phyloP scores from a whole-genome alignment of 2,329 filamentous ascomycete species.

The Clonostachys chloroleuca region DNA sequence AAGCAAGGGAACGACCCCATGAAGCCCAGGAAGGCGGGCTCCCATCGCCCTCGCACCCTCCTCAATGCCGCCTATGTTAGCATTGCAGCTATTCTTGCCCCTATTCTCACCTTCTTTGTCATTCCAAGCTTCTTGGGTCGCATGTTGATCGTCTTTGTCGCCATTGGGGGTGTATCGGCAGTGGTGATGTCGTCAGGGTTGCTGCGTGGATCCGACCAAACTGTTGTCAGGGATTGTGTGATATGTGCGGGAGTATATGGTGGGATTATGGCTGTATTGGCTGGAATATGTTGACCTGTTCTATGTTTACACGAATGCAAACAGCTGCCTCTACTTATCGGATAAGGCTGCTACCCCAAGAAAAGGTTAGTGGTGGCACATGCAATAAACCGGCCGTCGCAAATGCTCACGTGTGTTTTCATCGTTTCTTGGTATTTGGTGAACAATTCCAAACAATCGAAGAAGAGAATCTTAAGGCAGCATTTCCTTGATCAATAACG shows the following conservation, averaged over 20 bases:
- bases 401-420: too few species aligned
- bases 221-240: neutral
- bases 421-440: too few species aligned
- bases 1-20: neutral
- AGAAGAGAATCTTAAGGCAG: too few species aligned
- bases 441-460: too few species aligned
- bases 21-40: neutral
- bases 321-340: too few species aligned
- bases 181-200: slow-evolving; percentile 16
- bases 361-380: too few species aligned
- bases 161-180: slow-evolving; percentile 37
- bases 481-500: too few species aligned
- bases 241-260: neutral
- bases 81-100: slow-evolving; percentile 39
- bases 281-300: neutral
- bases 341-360: too few species aligned
- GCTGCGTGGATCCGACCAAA: neutral
- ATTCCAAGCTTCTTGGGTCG: slow-evolving; percentile 52
- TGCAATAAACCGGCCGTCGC: too few species aligned
- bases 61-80: slow-evolving; percentile 9
- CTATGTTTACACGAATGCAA: too few species aligned
- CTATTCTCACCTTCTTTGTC: slow-evolving; percentile 53
- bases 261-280: slow-evolving; percentile 1
- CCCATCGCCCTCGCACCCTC: too few species aligned
- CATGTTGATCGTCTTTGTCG: slow-evolving; percentile 51